Base-by-base conservation (phyloP, 2,329 filamentous ascomycete genomes). In the Verticillium albo-atrum region DNA sequence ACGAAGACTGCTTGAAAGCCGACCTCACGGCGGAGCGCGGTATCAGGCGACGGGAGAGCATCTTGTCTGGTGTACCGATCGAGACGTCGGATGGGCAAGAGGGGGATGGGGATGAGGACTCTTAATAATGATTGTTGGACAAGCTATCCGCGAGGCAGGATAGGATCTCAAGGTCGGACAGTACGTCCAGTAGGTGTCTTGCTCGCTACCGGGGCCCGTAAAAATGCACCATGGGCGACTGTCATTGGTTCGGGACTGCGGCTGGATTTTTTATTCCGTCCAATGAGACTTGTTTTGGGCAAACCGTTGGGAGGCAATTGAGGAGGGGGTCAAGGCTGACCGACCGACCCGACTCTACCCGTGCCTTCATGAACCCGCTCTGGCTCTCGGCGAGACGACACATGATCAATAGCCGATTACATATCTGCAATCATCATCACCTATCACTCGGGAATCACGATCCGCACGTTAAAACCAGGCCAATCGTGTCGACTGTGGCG, bases 1-100 rank as follows among this genome's bases (percentile, higher is more conserved):
- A 86, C 83, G 77, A 78, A 63, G 81, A 79, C 27, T 27, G 26
- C 67, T 76, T 77, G 73, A 85, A 82, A 62, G 79, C 81, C 70
- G 84, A 83, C 70, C 83, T 82, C 70, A 78, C 79, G 70, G 79
- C 77, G 67, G 79, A 77, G 73, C 83, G 80, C 66, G 82, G 79
- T 81, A 86, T 80, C 80, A 86, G 79, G 72, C 83, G 82, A 71
- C 79, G 82, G 65, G 83, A 77, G 72, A 88, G 75, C 85, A 88
- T 88, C 62, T 53, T 53, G 51, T 53, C 26, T 53, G 51, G 51
- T 53, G 42, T 26, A 50, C 42, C 42, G 42, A 50, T 50, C 42
- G 42, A 27, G 28, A 59, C 57, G 59, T 47, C 58, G 50, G 37
- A 54, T 51, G 60, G 30, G 60, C 58, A 62, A 59, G 60, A 59